phyloP scores from a whole-genome alignment of 371 early-diverging fungal species.

The Neoconidiobolus thromboides region DNA sequence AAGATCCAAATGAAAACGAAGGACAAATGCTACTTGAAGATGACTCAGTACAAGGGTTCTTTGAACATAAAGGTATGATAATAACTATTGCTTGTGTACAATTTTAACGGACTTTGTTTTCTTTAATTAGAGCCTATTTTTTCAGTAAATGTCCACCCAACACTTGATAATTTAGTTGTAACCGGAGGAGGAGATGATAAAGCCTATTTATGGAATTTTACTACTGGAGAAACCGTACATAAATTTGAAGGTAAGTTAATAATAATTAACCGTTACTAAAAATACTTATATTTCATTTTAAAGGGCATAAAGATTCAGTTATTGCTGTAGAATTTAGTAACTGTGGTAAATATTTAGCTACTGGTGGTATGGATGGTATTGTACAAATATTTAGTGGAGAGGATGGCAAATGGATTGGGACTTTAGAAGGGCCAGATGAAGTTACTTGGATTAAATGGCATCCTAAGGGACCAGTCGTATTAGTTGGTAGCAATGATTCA shows the following conservation, averaged over 20 bases:
- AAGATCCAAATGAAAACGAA: too few species aligned
- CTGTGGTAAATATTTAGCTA: conserved; percentile 72
- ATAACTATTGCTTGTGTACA: background rate
- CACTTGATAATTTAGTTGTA: conserved; percentile 33
- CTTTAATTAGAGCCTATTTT: conserved; percentile 60
- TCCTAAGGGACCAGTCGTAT: conserved; percentile 73
- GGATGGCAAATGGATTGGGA: conserved; percentile 31
- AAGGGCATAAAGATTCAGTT: conserved; percentile 75
- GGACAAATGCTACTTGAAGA: conserved; percentile 43
- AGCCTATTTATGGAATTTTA: conserved; percentile 72
- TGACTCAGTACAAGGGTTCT: conserved; percentile 86
- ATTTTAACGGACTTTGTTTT: background rate
- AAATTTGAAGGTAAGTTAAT: conserved; percentile 20
- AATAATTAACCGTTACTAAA: background rate
- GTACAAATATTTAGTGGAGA: conserved; percentile 60
- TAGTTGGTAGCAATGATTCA: conserved; percentile 73
- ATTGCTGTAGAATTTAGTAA: conserved; percentile 61
- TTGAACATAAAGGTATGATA: conserved; percentile 53
- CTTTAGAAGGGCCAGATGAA: conserved; percentile 83
- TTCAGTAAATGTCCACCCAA: conserved; percentile 66
- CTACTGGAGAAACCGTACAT: conserved; percentile 54
- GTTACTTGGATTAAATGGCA: conserved; percentile 92
- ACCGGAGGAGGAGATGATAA: conserved; percentile 91
- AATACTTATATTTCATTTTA: background rate
- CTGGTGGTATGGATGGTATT: conserved; percentile 92